These are phyloP conservation scores for Beauveria scarabaeidicola DNA, from an alignment of 2,329 filamentous ascomycete genomes.

Conservation along the genomic window DNA sequence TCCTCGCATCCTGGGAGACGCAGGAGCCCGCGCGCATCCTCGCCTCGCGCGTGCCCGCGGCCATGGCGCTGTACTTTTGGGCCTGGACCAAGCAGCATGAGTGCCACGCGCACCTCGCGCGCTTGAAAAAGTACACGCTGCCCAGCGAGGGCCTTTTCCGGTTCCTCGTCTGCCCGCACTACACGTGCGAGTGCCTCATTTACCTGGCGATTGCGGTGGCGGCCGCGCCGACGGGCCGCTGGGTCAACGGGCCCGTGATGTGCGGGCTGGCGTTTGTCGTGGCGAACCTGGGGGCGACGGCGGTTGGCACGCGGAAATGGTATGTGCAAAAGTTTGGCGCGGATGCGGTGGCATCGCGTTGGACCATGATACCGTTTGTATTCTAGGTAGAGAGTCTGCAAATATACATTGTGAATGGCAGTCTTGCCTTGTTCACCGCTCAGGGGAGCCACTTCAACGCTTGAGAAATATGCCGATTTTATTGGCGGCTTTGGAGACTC, in stretches of 20 bases:
- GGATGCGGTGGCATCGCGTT: slow-evolving; percentile 52
- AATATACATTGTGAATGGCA: not conserved
- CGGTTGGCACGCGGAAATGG: slow-evolving; percentile 69
- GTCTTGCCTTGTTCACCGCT: not conserved
- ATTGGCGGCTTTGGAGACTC: slow-evolving; percentile 64
- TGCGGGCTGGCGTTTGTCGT: slow-evolving; percentile 64
- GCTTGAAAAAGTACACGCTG: slow-evolving; percentile 73
- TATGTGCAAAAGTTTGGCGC: slow-evolving; percentile 67
- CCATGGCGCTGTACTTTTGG: slow-evolving; percentile 55
- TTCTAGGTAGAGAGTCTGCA: slow-evolving; percentile 32
- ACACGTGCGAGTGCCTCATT: slow-evolving; percentile 77
- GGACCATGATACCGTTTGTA: slow-evolving; percentile 68
- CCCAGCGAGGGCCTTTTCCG: slow-evolving; percentile 66
- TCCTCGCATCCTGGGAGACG: slow-evolving; percentile 26
- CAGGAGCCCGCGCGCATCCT: slow-evolving; percentile 13
- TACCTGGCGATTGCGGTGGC: slow-evolving; percentile 71
- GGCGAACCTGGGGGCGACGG: slow-evolving; percentile 75
- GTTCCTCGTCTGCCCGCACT: slow-evolving; percentile 75
- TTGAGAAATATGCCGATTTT: slow-evolving; percentile 49
- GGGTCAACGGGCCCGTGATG: slow-evolving; percentile 65
- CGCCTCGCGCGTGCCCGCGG: slow-evolving; percentile 28
- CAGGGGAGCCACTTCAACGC: slow-evolving; percentile 21
- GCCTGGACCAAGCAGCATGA: slow-evolving; percentile 67
- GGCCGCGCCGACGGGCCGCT: slow-evolving; percentile 57
- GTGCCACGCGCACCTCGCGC: slow-evolving; percentile 61